Percentiles rank a stretch among this genome's conserved stretches.
These are phyloP conservation scores for Irpex sp. DNA, from an alignment of 1,284 basidiomycete species.

Conservation along the genomic window DNA sequence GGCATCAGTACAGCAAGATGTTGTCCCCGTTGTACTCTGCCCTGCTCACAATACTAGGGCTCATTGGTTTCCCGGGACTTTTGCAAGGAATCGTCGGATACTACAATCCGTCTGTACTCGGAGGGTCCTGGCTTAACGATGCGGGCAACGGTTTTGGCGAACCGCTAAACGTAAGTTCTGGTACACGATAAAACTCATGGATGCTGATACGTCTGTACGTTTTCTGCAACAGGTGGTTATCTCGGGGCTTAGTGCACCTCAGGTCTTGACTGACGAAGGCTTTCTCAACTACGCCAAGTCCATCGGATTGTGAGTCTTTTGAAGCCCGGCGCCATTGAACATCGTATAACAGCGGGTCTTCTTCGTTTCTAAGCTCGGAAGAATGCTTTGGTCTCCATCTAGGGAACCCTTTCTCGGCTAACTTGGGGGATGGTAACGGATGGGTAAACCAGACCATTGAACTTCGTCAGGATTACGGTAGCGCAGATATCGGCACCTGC, in stretches of 20 bases:
- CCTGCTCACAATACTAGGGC: constrained; percentile 11
- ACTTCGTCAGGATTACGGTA: constrained; percentile 65
- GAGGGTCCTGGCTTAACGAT: constrained; percentile 53
- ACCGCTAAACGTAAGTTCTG: constrained; percentile 56
- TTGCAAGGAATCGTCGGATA: constrained; percentile 25
- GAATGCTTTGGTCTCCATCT: constrained; percentile 72
- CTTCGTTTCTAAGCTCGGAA: constrained; percentile 43
- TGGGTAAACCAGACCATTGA: constrained; percentile 60
- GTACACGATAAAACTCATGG: constrained; percentile 21
- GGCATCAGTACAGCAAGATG: background rate
- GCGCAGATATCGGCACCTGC: constrained; percentile 54
- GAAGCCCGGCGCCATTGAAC: background rate
- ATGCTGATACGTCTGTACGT: constrained; percentile 13
- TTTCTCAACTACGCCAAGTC: constrained; percentile 56
- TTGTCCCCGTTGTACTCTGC: background rate
- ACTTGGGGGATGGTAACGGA: constrained; percentile 69
- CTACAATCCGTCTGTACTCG: constrained; percentile 39
- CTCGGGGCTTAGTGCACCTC: constrained; percentile 62
- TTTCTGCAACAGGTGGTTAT: constrained; percentile 51
- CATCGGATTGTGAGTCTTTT: constrained; percentile 53
- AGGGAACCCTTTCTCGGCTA: constrained; percentile 59
- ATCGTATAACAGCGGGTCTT: background rate
- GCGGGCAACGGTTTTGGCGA: constrained; percentile 54
- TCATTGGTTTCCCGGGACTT: constrained; percentile 4
- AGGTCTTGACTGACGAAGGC: constrained; percentile 62